Base-by-base conservation (phyloP, 2,329 filamentous ascomycete species). In the Monosporascus sp. region DNA sequence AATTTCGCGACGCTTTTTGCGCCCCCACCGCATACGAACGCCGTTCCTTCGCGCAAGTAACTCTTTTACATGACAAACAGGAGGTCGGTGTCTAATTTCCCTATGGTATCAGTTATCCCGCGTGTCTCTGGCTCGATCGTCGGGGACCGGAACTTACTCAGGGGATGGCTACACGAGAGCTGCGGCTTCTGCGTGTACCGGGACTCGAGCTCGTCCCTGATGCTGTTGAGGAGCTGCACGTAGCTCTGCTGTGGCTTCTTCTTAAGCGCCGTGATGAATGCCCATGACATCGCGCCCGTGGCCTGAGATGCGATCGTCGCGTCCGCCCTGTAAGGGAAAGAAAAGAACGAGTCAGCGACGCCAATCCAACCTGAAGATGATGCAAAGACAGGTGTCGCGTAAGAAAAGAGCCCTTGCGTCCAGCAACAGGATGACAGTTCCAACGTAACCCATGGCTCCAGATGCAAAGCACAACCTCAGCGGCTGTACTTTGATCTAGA, bases 281-380 rank as follows among this genome's bases (percentile, higher is more conserved):
- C 94, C 84, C 89, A 97, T 3, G 91, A 96, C 94, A 99, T 97
- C 70, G 94, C 94, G 52, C 94, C 94, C 0, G 94, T 99, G 37
- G 94, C 93, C 73, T 97, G 82, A 52, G 90, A 85, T 44, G 81
- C 83, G 60, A 97, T 97, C 27, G 85, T 89, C 14, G 94, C 92
- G 70, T 99, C 94, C 73, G 90, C 89, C 54, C 91, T 96, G 61
- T 52, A 52, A 48, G 38, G 38, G 38, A 41, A 46, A n/a, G n/a
- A 18, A 49, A 49, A 46, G 31, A n/a, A 47, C 18, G 17, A 48
- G 61, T 69, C 50, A 68, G 63, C 49, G 51, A 46, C 41, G 8
- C 31, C 20, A 15, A 37, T n/a, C 9, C 22, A 11, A n/a, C 39
- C 15, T 6, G 18, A 31, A 18, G 11, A 11, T 38, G 6, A 43